phyloP scores from a whole-genome alignment of 805 yeast genomes.

The Candida germanica region DNA sequence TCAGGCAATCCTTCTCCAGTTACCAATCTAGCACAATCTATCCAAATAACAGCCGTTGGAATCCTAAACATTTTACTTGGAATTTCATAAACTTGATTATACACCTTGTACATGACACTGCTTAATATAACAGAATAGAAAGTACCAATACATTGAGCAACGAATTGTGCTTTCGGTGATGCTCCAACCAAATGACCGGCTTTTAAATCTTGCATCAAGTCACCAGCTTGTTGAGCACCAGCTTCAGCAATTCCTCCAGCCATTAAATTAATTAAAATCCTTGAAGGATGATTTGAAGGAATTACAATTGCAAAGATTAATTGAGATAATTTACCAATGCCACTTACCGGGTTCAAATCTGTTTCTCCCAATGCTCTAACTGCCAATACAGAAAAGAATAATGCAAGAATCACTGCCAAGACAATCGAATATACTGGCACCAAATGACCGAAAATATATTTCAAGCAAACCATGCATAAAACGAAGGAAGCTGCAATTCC shows the following conservation, averaged over 20 bases:
- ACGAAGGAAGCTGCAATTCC: slow-evolving; percentile 70
- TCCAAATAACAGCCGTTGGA: slow-evolving; percentile 96
- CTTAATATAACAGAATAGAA: slow-evolving; percentile 78
- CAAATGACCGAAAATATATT: slow-evolving; percentile 63
- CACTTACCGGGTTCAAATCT: slow-evolving; percentile 93
- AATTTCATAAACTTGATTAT: slow-evolving; percentile 77
- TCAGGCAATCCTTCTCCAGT: slow-evolving; percentile 91
- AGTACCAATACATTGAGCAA: slow-evolving; percentile 88
- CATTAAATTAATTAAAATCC: slow-evolving; percentile 77
- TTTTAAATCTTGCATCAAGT: slow-evolving; percentile 93
- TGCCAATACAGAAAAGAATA: slow-evolving; percentile 78
- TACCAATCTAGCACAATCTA: slow-evolving; percentile 90
- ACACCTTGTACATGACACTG: slow-evolving; percentile 76
- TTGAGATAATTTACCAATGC: slow-evolving; percentile 93
- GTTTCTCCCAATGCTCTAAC: slow-evolving; percentile 96
- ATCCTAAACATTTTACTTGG: slow-evolving; percentile 81
- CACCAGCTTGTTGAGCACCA: slow-evolving; percentile 99
- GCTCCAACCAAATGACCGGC: slow-evolving; percentile 93
- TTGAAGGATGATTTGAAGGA: slow-evolving; percentile 72
- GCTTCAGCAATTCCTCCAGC: slow-evolving; percentile 99
- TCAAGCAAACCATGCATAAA: slow-evolving; percentile 62
- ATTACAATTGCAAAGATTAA: slow-evolving; percentile 78
- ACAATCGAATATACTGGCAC: slow-evolving; percentile 71
- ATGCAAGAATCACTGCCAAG: slow-evolving; percentile 69
- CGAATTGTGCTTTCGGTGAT: slow-evolving; percentile 85